Conservation (phyloP, 192 early-diverging fungal species). For the Pilobolus umbonatus region DNA sequence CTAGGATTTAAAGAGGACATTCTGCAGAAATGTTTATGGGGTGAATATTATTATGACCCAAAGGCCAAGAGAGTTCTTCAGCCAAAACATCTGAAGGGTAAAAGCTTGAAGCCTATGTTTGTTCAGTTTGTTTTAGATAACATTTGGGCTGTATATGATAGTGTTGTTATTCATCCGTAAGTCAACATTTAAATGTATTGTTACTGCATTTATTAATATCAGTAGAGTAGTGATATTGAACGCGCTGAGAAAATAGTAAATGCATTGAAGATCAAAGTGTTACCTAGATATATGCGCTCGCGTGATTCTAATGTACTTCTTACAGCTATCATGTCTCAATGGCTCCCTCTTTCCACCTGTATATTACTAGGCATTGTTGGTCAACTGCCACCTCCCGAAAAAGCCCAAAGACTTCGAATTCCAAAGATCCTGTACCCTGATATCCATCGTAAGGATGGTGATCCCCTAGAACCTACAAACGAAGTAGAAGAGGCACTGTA, state of each 20-base stretch:
- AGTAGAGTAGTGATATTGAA: slow-evolving; percentile 55
- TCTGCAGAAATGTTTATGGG: slow-evolving; percentile 89
- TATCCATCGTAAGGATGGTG: slow-evolving; percentile 28
- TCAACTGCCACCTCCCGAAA: slow-evolving; percentile 79
- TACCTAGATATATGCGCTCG: slow-evolving; percentile 83
- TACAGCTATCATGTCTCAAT: slow-evolving; percentile 84
- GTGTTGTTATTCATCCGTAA: slow-evolving; percentile 56
- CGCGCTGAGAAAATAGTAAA: slow-evolving; percentile 91
- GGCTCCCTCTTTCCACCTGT: slow-evolving; percentile 89
- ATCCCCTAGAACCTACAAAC: slow-evolving; percentile 44
- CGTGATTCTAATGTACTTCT: slow-evolving; percentile 76
- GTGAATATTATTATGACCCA: slow-evolving; percentile 94
- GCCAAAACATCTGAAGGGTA: slow-evolving; percentile 79
- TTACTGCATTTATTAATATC: slow-evolving; percentile 14
- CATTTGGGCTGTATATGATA: slow-evolving; percentile 93
- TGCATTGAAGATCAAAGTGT: slow-evolving; percentile 81
- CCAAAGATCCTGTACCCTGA: slow-evolving; percentile 70
- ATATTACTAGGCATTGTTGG: slow-evolving; percentile 85
- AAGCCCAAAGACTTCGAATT: slow-evolving; percentile 75
- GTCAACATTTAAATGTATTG: slow-evolving; percentile 6
- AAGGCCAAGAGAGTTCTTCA: slow-evolving; percentile 89
- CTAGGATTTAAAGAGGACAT: slow-evolving; percentile 74
- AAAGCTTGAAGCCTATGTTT: slow-evolving; percentile 89
- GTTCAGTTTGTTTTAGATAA: slow-evolving; percentile 94
- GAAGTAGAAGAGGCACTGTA: slow-evolving; percentile 71